phyloP scores from a whole-genome alignment of 345 rosid species.

The Limnanthes douglasii region DNA sequence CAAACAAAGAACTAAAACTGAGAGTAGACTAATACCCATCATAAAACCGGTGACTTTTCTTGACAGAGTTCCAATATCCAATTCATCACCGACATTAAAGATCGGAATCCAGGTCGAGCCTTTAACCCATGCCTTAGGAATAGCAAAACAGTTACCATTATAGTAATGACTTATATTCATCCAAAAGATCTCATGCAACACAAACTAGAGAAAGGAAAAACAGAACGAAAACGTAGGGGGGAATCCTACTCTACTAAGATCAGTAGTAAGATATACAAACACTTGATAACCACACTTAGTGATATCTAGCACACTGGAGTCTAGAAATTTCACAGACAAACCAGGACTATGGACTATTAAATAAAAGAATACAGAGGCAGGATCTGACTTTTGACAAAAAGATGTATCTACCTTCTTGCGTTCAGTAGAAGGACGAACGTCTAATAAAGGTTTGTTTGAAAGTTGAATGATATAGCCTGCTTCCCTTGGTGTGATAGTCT shows the following conservation, averaged over 20 bases:
- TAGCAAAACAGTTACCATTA: too few species aligned
- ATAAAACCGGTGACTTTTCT: slow-evolving; percentile 49
- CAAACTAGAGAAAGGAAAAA: background rate
- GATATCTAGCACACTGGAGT: too few species aligned
- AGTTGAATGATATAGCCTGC: slow-evolving; percentile 90
- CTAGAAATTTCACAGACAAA: too few species aligned
- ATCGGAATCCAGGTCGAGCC: slow-evolving; percentile 84
- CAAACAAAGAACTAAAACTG: background rate
- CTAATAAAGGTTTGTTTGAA: slow-evolving; percentile 62
- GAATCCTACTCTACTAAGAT: too few species aligned
- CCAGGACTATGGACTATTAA: background rate
- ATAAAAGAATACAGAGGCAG: background rate
- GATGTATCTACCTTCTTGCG: slow-evolving; percentile 35
- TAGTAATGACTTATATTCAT: too few species aligned
- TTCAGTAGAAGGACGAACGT: slow-evolving; percentile 73
- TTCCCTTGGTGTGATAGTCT: slow-evolving; percentile 69
- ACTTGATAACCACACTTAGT: too few species aligned
- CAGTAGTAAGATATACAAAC: too few species aligned
- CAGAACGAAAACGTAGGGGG: background rate
- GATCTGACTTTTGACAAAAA: background rate
- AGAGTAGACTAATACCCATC: slow-evolving; percentile 44
- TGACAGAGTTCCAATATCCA: slow-evolving; percentile 55
- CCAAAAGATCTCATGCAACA: background rate
- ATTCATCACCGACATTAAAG: slow-evolving; percentile 40
- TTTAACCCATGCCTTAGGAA: slow-evolving; percentile 72